Conservation (phyloP, 257 asterid species). For the Nicotiana obtusifolia region DNA sequence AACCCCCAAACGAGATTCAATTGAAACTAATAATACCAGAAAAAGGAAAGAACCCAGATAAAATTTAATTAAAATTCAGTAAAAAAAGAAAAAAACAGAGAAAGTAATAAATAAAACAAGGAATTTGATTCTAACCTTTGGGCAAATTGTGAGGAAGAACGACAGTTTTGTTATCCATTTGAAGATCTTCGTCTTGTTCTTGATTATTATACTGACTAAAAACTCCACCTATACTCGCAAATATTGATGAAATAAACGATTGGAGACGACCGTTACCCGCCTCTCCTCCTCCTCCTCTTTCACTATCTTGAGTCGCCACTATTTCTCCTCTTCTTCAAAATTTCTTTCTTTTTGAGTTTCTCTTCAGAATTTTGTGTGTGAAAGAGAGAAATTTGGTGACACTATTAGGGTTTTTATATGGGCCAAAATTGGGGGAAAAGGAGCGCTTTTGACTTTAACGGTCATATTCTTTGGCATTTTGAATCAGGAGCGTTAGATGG, state of each 20-base stretch:
- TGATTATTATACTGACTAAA: slow-evolving; percentile 27
- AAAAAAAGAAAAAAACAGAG: too few relatives aligned
- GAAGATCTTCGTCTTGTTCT: slow-evolving; percentile 23
- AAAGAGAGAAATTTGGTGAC: background rate
- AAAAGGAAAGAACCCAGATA: too few relatives aligned
- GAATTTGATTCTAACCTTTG: too few relatives aligned
- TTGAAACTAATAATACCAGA: too few relatives aligned
- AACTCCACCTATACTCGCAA: slow-evolving; percentile 64
- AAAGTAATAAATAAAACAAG: too few relatives aligned
- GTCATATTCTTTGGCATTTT: slow-evolving; percentile 34
- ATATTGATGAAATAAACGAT: slow-evolving; percentile 52
- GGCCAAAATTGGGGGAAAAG: slow-evolving; percentile 16
- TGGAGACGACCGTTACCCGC: slow-evolving; percentile 54
- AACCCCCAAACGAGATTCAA: too few relatives aligned
- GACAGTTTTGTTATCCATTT: too few relatives aligned
- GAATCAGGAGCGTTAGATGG: slow-evolving; percentile 32
- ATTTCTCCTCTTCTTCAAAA: slow-evolving; percentile 1
- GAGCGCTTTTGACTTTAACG: slow-evolving; percentile 33
- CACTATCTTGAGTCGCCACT: slow-evolving; percentile 55
- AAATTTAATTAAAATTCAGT: too few relatives aligned
- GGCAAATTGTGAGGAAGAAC: too few relatives aligned
- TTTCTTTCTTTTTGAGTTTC: background rate
- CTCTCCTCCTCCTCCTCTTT: slow-evolving; percentile 43
- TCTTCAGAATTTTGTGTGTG: background rate
- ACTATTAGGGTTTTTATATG: slow-evolving; percentile 6